Evolutionary conservation across 176 grass and related monocot genomes (phyloP).

Genomic region (Aegilops sharonensis): DNA sequence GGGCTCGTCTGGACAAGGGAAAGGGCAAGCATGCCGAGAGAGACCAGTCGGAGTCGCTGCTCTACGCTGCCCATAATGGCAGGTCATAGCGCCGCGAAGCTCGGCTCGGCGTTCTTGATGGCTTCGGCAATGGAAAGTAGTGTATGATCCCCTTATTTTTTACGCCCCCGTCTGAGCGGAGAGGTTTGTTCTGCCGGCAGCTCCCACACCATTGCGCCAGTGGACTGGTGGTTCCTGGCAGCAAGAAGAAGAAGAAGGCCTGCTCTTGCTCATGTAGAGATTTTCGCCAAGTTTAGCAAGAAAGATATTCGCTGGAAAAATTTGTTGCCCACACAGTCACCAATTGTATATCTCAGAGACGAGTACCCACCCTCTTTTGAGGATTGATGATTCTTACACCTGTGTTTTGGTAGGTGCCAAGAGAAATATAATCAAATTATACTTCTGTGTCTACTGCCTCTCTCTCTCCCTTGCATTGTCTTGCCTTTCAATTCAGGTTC

Average conservation of each 20-base stretch:
- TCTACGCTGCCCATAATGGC: slow-evolving; percentile 54
- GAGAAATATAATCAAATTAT: slow-evolving; percentile 51
- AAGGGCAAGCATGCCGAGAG: slow-evolving; percentile 68
- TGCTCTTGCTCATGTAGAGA: slow-evolving; percentile 52
- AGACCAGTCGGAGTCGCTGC: slow-evolving; percentile 65
- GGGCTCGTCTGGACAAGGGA: slow-evolving; percentile 74
- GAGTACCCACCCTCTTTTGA: background rate
- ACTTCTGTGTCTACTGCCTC: slow-evolving; percentile 21
- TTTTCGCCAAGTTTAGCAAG: slow-evolving; percentile 46
- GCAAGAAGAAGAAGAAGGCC: slow-evolving; percentile 42
- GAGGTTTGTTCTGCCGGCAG: slow-evolving; percentile 35
- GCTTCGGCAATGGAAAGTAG: slow-evolving; percentile 19
- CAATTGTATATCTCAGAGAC: slow-evolving; percentile 56
- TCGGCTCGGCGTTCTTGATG: background rate
- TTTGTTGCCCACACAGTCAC: slow-evolving; percentile 38
- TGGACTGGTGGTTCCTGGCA: slow-evolving; percentile 26
- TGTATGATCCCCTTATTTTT: slow-evolving; percentile 18
- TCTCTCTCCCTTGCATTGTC: background rate
- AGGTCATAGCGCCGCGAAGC: slow-evolving; percentile 38
- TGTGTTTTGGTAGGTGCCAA: slow-evolving; percentile 49
- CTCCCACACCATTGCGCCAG: slow-evolving; percentile 2
- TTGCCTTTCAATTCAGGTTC: background rate
- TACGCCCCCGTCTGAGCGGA: background rate
- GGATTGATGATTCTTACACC: slow-evolving; percentile 38
- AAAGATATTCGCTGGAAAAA: slow-evolving; percentile 47